Evolutionary conservation across 371 early-diverging fungal species (phyloP).

Genomic region (Fennellomyces sp.): DNA sequence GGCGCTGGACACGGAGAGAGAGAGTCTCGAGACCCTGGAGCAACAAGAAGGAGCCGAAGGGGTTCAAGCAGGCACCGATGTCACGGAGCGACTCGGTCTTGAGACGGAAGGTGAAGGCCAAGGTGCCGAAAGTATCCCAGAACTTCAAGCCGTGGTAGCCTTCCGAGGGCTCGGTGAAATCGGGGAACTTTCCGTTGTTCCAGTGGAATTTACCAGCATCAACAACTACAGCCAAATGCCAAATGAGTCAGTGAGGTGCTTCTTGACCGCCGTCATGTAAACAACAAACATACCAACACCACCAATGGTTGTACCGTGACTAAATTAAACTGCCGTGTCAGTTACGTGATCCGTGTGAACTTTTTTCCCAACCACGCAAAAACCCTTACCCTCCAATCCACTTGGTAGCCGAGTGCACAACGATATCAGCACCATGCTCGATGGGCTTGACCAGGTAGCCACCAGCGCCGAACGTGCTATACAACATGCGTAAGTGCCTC

Average conservation of each 20-base stretch:
- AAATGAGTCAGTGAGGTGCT: too few species aligned
- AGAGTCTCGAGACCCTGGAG: constrained; percentile 88
- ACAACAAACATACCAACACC: constrained; percentile 61
- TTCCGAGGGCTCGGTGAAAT: constrained; percentile 81
- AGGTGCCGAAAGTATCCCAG: constrained; percentile 80
- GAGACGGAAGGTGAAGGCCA: constrained; percentile 74
- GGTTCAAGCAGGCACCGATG: constrained; percentile 81
- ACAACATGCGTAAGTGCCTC: constrained; percentile 11
- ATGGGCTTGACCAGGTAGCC: constrained; percentile 87
- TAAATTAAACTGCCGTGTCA: constrained; percentile 19
- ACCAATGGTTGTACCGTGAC: constrained; percentile 85
- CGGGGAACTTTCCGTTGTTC: constrained; percentile 87
- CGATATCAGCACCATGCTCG: constrained; percentile 91
- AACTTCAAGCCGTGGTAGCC: constrained; percentile 87
- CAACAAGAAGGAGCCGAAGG: constrained; percentile 85
- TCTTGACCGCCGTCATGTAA: too few species aligned
- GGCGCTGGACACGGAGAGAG: constrained; percentile 87
- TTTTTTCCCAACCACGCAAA: not conserved
- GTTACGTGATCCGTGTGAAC: not conserved
- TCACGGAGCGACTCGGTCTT: constrained; percentile 85
- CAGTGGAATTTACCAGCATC: constrained; percentile 88
- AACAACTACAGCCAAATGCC: constrained; percentile 30
- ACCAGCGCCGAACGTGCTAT: constrained; percentile 92
- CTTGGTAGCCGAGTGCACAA: constrained; percentile 89
- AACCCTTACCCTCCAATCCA: constrained; percentile 73